Percentiles rank a stretch among this genome's conserved stretches.
Conservation (phyloP, 306 rosid species). For the Parietaria judaica region DNA sequence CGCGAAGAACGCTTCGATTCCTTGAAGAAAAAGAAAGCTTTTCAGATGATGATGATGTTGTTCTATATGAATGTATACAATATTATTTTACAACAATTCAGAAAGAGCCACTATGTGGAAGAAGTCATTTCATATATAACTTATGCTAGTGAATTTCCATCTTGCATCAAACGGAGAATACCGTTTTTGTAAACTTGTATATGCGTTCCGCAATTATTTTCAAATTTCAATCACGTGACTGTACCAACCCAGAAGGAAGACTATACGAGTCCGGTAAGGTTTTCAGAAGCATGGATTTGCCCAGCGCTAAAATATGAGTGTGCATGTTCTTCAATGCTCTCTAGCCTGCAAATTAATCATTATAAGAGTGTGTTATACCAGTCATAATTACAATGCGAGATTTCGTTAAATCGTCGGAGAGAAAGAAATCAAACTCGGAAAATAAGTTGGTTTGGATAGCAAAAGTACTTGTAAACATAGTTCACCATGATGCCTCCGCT, state of each 20-base stretch:
- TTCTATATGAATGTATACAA: conserved; percentile 4
- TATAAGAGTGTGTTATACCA: not conserved
- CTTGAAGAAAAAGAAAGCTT: too few relatives aligned
- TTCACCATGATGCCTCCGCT: conserved; percentile 96
- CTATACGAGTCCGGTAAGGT: not conserved
- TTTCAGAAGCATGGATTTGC: conserved; percentile 51
- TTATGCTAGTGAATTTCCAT: too few relatives aligned
- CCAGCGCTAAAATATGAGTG: conserved; percentile 75
- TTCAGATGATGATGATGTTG: not conserved
- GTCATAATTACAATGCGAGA: too few relatives aligned
- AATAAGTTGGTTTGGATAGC: not conserved
- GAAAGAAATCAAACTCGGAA: not conserved
- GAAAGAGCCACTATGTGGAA: too few relatives aligned
- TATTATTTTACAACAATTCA: not conserved
- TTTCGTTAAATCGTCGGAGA: not conserved
- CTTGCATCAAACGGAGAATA: too few relatives aligned
- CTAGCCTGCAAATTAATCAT: conserved; percentile 48
- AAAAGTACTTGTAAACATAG: conserved; percentile 69
- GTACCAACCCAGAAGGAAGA: too few relatives aligned
- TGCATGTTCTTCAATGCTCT: conserved; percentile 70
- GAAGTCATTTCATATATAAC: too few relatives aligned
- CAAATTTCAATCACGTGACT: too few relatives aligned
- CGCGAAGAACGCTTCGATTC: too few relatives aligned
- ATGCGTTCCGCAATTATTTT: too few relatives aligned
- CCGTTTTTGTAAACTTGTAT: too few relatives aligned